Evolutionary conservation across 108 stramenopile genomes (phyloP), one percentile per base, ranked within the genome.

Genomic region (Parietichytrium sp.): DNA sequence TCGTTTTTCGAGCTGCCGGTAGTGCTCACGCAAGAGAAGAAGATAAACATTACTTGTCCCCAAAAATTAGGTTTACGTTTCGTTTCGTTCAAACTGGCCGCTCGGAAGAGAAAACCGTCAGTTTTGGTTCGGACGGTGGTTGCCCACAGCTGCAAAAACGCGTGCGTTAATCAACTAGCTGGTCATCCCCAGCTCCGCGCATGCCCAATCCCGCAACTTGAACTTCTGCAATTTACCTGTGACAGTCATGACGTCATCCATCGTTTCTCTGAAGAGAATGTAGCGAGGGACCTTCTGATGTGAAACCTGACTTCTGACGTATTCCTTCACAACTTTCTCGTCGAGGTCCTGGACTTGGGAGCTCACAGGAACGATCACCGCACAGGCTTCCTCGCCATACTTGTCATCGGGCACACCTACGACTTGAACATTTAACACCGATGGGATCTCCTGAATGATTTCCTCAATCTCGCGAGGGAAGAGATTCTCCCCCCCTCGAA

Each of bases 401-500:
- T n/a, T 45, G 16, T 47, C 72, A 33, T 82, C 81, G 7, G 81
- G 81, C 10, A 82, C 81, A 13, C 54, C 81, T 12, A 82, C 81
- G n/a, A 82, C 81, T 6, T 51, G 45, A 10, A 54, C 80, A 18
- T 29, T 52, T 6, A 16, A 23, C 18, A 84, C 80, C 29, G 6
- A 55, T 15, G 38, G 30, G 33, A 54, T 38, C 38, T 36, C 31
- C 27, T 30, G 10, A 29, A 84, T 80, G 47, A 33, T 20, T 29
- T 80, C 45, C 53, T 84, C 83, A 51, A 79, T 18, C 38, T 81
- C 80, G 31, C 38, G 15, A 15, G 80, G 47, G 47, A 25, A 25
- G 4, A 84, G 38, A 45, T 84, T 84, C 80, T 84, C 83, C 15
- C 83, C 83, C 16, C 83, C 83, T 4, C 72, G 25, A 38, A 84